A percentile compares a stretch with the other conserved stretches of the same genome.
Conservation (phyloP, 805 yeast species). For the Gaillardinia entomophila region DNA sequence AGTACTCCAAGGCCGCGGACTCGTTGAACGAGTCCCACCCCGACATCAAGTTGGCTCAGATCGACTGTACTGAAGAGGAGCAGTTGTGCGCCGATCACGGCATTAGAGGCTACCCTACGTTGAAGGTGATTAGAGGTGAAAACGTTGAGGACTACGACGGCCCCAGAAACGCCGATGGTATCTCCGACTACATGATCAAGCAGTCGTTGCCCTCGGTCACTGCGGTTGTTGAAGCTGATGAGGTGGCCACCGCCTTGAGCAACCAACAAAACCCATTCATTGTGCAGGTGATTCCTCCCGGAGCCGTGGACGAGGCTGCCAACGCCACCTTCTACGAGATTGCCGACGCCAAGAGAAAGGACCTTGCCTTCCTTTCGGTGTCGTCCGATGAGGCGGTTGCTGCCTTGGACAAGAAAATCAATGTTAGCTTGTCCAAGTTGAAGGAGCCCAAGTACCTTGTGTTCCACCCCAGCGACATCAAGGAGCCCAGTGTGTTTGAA, state of each 20-base stretch:
- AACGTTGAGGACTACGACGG: slow-evolving; percentile 69
- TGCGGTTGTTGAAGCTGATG: slow-evolving; percentile 37
- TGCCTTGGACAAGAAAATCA: slow-evolving; percentile 29
- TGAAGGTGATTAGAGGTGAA: slow-evolving; percentile 64
- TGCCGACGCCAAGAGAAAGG: slow-evolving; percentile 63
- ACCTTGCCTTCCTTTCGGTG: slow-evolving; percentile 53
- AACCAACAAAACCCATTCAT: slow-evolving; percentile 49
- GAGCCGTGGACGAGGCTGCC: slow-evolving; percentile 17
- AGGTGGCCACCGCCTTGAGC: slow-evolving; percentile 44
- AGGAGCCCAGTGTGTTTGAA: slow-evolving; percentile 43
- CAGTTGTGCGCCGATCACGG: slow-evolving; percentile 64
- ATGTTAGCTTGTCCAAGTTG: slow-evolving; percentile 16
- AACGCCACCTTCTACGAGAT: slow-evolving; percentile 56
- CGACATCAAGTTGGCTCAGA: slow-evolving; percentile 69
- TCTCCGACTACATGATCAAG: slow-evolving; percentile 72
- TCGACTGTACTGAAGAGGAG: slow-evolving; percentile 78
- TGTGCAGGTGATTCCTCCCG: slow-evolving; percentile 42
- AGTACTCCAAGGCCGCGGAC: slow-evolving; percentile 69
- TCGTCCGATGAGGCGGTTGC: slow-evolving; percentile 31
- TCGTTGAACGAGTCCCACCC: slow-evolving; percentile 44
- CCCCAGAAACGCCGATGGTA: slow-evolving; percentile 75
- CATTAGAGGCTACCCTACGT: slow-evolving; percentile 78
- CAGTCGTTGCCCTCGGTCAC: slow-evolving; percentile 70
- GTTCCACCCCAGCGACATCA: slow-evolving; percentile 40
- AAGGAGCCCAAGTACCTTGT: slow-evolving; percentile 38